These are phyloP conservation scores for Echria macrotheca DNA, from an alignment of 495 filamentous ascomycete species.

Conservation along the genomic window DNA sequence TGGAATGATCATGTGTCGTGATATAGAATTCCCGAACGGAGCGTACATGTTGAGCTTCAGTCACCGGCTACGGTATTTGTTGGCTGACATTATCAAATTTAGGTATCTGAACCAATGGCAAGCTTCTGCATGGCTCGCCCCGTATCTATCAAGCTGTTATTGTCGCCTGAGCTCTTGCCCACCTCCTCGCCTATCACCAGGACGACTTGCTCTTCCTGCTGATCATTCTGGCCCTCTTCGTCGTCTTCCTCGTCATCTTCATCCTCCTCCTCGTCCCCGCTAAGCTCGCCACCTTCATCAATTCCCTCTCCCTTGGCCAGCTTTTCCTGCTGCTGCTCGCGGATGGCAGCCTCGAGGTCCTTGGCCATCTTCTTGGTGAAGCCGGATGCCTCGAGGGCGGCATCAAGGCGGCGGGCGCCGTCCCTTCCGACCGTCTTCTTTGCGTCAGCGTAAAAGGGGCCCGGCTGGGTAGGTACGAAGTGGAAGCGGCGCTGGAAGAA, in stretches of 20 bases:
- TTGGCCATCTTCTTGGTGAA: constrained; percentile 95
- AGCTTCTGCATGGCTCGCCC: constrained; percentile 20
- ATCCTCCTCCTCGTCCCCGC: constrained; percentile 16
- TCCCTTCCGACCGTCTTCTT: constrained; percentile 65
- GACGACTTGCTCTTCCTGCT: background rate
- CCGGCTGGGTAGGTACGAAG: constrained; percentile 73
- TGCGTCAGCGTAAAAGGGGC: constrained; percentile 79
- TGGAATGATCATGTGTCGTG: too few species aligned
- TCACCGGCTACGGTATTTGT: too few species aligned
- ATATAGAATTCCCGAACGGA: too few species aligned
- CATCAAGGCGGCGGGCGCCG: constrained; percentile 66
- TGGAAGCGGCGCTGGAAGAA: constrained; percentile 88
- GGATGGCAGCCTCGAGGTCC: constrained; percentile 86
- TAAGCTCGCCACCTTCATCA: constrained; percentile 60
- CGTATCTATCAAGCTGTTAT: background rate
- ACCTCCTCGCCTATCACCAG: constrained; percentile 17
- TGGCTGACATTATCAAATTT: too few species aligned
- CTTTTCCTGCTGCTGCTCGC: constrained; percentile 43
- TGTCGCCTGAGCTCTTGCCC: constrained; percentile 11
- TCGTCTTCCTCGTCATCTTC: constrained; percentile 25
- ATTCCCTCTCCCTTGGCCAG: constrained; percentile 38
- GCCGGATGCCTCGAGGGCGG: constrained; percentile 85
- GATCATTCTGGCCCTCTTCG: constrained; percentile 20
- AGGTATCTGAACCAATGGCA: constrained; percentile 19
- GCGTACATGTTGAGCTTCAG: too few species aligned